phyloP scores from a whole-genome alignment of 1,284 basidiomycete species.

The Melampsora americana region DNA sequence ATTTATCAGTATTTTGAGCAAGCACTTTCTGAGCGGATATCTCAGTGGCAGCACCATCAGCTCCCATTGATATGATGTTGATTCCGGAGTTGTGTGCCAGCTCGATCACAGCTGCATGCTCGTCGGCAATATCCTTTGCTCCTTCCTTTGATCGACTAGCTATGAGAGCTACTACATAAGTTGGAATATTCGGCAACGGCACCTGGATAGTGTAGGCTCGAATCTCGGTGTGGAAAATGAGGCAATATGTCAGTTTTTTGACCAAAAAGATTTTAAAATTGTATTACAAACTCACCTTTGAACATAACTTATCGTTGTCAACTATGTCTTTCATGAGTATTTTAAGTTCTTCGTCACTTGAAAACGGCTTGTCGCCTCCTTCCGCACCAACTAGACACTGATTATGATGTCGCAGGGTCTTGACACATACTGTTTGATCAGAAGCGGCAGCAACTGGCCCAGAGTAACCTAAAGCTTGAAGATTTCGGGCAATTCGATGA shows the following conservation, averaged over 20 bases:
- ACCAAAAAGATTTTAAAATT: not conserved
- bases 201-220: no score
- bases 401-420: constrained; percentile 7
- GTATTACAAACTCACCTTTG: constrained; percentile 9
- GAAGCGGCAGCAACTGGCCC: constrained; percentile 16
- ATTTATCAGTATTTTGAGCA: not conserved
- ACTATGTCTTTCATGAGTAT: constrained; percentile 1
- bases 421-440: constrained; percentile 20
- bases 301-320: constrained; percentile 8
- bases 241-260: not conserved
- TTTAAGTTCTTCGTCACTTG: not conserved
- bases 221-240: not conserved
- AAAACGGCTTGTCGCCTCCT: constrained; percentile 17
- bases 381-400: constrained; percentile 20
- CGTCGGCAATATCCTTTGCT: not conserved
- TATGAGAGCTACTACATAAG: no score
- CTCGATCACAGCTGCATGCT: no score
- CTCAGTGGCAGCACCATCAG: no score
- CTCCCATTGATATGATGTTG: constrained; percentile 10
- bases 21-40: not conserved
- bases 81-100: not conserved
- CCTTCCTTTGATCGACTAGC: constrained; percentile 22
- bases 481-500: not conserved
- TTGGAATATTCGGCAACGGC: no score
- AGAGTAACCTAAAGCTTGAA: not conserved